phyloP scores from a whole-genome alignment of 768 basidiomycete genomes.

The Boletus subparvulus region DNA sequence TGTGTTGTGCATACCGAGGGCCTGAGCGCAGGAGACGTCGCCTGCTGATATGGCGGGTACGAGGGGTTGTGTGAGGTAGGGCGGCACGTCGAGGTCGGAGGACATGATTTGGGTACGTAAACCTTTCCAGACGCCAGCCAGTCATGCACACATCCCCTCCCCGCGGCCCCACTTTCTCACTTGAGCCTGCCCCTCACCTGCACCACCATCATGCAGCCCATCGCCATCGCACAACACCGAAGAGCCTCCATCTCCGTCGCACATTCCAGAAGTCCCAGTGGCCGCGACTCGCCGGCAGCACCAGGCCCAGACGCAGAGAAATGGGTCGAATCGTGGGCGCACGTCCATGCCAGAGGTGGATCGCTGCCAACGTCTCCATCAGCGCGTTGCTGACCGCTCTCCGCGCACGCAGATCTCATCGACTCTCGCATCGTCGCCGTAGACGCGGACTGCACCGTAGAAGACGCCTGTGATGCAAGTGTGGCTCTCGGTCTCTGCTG shows the following conservation, averaged over 20 bases:
- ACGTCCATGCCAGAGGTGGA: conserved; percentile 57
- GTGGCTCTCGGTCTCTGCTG: background rate
- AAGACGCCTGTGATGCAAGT: conserved; percentile 78
- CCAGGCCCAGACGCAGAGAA: conserved; percentile 39
- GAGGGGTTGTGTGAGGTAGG: conserved; percentile 56
- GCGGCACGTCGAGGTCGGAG: conserved; percentile 50
- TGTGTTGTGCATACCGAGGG: conserved; percentile 44
- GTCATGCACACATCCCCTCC: conserved; percentile 14
- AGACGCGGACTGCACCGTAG: conserved; percentile 71
- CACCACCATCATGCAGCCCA: conserved; percentile 13
- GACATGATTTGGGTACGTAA: conserved; percentile 26
- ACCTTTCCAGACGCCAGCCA: background rate
- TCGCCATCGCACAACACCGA: conserved; percentile 14
- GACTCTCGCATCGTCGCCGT: conserved; percentile 66
- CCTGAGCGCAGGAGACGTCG: conserved; percentile 48
- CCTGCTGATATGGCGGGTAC: conserved; percentile 37
- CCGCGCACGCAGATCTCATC: conserved; percentile 53
- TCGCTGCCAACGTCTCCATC: background rate
- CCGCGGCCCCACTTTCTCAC: conserved; percentile 8
- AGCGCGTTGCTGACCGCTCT: background rate
- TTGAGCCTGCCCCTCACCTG: background rate
- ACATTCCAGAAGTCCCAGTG: conserved; percentile 12
- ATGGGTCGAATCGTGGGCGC: conserved; percentile 62
- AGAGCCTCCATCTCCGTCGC: conserved; percentile 21
- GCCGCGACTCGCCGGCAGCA: conserved; percentile 18